Base-by-base conservation (phyloP, 768 basidiomycete species). In the Tubosaeta sp. region DNA sequence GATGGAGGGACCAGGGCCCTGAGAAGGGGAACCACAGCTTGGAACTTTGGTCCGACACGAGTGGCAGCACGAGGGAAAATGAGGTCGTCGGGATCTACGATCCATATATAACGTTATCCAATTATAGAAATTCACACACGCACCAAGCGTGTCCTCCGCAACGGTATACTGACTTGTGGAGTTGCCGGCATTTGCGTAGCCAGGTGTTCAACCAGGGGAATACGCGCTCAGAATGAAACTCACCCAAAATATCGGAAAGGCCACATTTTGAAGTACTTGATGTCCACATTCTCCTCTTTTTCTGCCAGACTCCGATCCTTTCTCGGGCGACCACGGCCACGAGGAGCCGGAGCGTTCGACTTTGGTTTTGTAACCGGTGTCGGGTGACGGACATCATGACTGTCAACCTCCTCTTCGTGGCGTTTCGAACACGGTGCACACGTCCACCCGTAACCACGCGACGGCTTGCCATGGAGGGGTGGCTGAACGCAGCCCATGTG, bases 191-290 rank as follows among this genome's bases (percentile, higher is more conserved):
- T 39, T 47, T 14, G 31, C 29, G 66, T 37, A 62, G 55, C 35
- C 55, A 42, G 29, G 22, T 6, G 31, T 25, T 54, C 35, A 42
- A 38, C 29, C 22, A 17, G 37, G 50, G 35, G 22, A 47, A 47
- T 42, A 26, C 26, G 38, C 13, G 35, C 22, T 32, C 32, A 8
- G 37, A 38, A 51, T 34, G 16, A 27, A 4, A 71, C 88, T 70
- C 68, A 94, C 94, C 94, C 94, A 69, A 98, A 98, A 72, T 99
- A 99, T 51, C 97, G 80, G 72, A 95, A 97, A 4, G 85, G 90
- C 91, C 88, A 95, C 84, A 86, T 86, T 68, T 86, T 91, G 73
- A 81, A 93, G 70, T 91, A 86, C 63, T 88, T 91, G 54, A 91
- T 83, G 19, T 83, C 79, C 52, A 86, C 72, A 55, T 79, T 87